Evolutionary conservation across 495 filamentous ascomycete species (phyloP).

Genomic region (Neurospora sp.): DNA sequence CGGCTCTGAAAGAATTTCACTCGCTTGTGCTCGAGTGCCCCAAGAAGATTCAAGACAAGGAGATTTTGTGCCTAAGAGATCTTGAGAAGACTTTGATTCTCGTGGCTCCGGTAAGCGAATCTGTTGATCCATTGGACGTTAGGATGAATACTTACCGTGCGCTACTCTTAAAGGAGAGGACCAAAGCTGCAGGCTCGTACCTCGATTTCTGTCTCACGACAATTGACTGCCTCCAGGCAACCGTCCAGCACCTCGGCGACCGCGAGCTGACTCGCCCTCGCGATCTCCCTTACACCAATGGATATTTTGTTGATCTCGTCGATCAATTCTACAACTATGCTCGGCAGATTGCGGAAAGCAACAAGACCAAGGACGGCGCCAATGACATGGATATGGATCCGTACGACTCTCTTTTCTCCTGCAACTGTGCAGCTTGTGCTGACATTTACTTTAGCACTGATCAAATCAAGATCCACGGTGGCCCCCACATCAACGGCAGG

Average conservation of each 20-base stretch:
- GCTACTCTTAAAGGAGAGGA: slow-evolving; percentile 60
- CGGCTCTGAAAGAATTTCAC: slow-evolving; percentile 63
- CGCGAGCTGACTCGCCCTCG: slow-evolving; percentile 68
- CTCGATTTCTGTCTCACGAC: slow-evolving; percentile 78
- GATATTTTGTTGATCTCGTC: slow-evolving; percentile 89
- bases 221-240: slow-evolving; percentile 74
- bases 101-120: slow-evolving; percentile 76
- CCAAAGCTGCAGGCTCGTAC: slow-evolving; percentile 56
- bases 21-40: slow-evolving; percentile 66
- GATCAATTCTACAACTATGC: slow-evolving; percentile 75
- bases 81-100: slow-evolving; percentile 83
- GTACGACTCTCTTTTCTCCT: slow-evolving; percentile 25
- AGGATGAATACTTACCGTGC: slow-evolving; percentile 57
- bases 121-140: slow-evolving; percentile 35
- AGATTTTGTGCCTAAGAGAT: slow-evolving; percentile 77
- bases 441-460: slow-evolving; percentile 44
- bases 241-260: slow-evolving; percentile 67
- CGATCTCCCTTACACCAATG: slow-evolving; percentile 82
- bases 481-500: slow-evolving; percentile 63
- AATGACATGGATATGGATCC: slow-evolving; percentile 43
- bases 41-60: slow-evolving; percentile 62
- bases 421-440: slow-evolving; percentile 17
- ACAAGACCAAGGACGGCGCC: slow-evolving; percentile 36
- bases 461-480: slow-evolving; percentile 62
- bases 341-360: slow-evolving; percentile 40